Evolutionary conservation across 2,329 filamentous ascomycete species (phyloP).

Genomic region (Epichloe hybrida): DNA sequence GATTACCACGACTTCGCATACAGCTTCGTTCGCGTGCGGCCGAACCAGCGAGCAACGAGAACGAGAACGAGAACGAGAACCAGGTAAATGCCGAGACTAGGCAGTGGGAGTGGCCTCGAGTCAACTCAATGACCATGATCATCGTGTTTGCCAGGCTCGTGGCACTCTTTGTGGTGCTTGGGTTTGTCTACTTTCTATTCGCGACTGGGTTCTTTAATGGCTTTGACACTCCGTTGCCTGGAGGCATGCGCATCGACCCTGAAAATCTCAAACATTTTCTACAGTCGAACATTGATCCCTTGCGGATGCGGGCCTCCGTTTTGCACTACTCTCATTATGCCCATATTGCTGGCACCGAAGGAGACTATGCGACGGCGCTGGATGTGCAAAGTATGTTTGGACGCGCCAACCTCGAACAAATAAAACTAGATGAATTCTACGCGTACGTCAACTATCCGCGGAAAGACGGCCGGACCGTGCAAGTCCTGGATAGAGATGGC

Average conservation of each 20-base stretch:
- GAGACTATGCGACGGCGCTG: conserved; percentile 73
- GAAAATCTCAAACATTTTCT: conserved; percentile 68
- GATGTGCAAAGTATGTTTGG: conserved; percentile 71
- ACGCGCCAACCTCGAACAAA: conserved; percentile 58
- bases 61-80: conserved; percentile 5
- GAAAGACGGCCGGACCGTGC: conserved; percentile 61
- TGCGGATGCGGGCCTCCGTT: conserved; percentile 57
- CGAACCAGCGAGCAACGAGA: conserved; percentile 9
- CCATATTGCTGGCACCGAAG: conserved; percentile 88
- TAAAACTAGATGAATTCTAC: conserved; percentile 64
- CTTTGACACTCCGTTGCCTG: conserved; percentile 47
- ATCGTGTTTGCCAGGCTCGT: conserved; percentile 61
- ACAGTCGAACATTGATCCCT: conserved; percentile 56
- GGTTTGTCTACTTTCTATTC: conserved; percentile 73
- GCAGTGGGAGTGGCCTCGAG: conserved; percentile 20
- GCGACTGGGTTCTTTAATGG: conserved; percentile 68
- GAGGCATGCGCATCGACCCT: conserved; percentile 62
- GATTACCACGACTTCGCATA: conserved; percentile 37
- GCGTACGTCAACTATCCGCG: conserved; percentile 91
- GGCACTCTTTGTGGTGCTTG: conserved; percentile 61
- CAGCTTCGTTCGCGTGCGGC: conserved; percentile 28
- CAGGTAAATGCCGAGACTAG: conserved; percentile 11
- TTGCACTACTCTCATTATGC: conserved; percentile 70
- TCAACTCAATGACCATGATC: conserved; percentile 31
- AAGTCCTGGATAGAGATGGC: conserved; percentile 59